Evolutionary conservation across 495 filamentous ascomycete species (phyloP), one percentile per base, ranked within the genome.

Genomic region (Trichodelitschia bisporula): DNA sequence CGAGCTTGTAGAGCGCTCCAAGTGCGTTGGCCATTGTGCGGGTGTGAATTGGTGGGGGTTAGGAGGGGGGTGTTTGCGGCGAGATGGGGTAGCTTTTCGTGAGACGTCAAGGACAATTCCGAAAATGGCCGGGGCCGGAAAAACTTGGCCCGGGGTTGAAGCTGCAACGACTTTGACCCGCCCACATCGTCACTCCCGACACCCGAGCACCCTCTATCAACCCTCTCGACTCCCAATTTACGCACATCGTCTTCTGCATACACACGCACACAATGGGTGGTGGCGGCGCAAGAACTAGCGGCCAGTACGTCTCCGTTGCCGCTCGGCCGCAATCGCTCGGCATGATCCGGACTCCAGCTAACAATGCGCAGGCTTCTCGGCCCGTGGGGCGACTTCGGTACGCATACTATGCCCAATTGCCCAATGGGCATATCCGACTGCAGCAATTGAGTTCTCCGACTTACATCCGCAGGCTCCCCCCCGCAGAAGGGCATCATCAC

Each of bases 321-420:
- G n/a, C n/a, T n/a, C n/a, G n/a, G n/a, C n/a, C n/a, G 3, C 16
- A 12, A 24, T 16, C 19, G 19, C 21, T 10, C 31, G 34, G 42
- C 33, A 6, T 43, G 29, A 49, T 57, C 33, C 55, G 42, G 39
- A 30, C 16, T 23, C 10, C n/a, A n/a, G n/a, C n/a, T n/a, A n/a
- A n/a, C n/a, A 40, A 9, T 32, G n/a, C 38, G 42, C 46, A 92
- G 83, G 36, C 93, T 59, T 53, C 55, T 90, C 28, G 86, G 84
- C 45, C 49, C 46, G 48, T 95, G 83, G 84, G 84, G 84, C 42
- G 58, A 58, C 45, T 53, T 93, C 35, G 84, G 78, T 86, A 67
- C 56, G 68, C 19, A 20, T n/a, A n/a, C n/a, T n/a, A n/a, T n/a
- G n/a, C n/a, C n/a, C n/a, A n/a, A n/a, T n/a, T n/a, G n/a, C n/a